Base-by-base conservation (phyloP, 116 monocot genomes). In the Posidonia oceanica region DNA sequence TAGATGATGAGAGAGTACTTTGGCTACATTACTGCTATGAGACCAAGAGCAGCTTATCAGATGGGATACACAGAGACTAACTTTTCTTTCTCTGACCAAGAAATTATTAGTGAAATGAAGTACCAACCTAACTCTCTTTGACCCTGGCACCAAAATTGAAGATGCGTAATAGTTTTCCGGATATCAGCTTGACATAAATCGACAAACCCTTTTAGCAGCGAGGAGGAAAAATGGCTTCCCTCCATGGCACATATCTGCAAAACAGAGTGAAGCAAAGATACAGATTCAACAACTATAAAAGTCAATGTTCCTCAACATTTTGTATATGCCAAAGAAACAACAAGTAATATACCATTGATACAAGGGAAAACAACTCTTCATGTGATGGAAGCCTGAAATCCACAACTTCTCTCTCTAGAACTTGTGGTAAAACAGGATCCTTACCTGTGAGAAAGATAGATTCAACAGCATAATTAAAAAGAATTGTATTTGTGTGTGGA, bases 111-210 rank as follows among this genome's bases (percentile, higher is more conserved):
- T 53, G 52, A 68, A 36, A 52, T n/a, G 44, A 21, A 64, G 38
- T 23, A 75, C 82, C 69, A 48, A 86, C 86, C 84, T 64, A 56
- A 36, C 66, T 58, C 59, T 64, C 29, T 66, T 56, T 70, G 80
- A 61, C 87, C 87, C 72, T 97, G 97, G 52, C 85, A 97, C 97
- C 97, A 97, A 72, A 92, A 97, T 71, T 97, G 97, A 60, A 97
- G 87, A 80, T 87, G 82, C 80, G 85, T 77, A 54, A 97, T 75
- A 44, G 75, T 80, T 70, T 83, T 97, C 72, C 97, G 82, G 54
- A 97, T 85, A 79, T 97, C 97, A 80, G 85, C 77, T 54, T 68
- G 68, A 74, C 87, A 92, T 39, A 74, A 76, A 17, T 59, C 75
- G 38, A 97, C 79, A 71, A 89, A 72, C 51, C 77, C 74, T 71